phyloP scores from a whole-genome alignment of 1,284 basidiomycete species.

The Papiliotrema laurentii region DNA sequence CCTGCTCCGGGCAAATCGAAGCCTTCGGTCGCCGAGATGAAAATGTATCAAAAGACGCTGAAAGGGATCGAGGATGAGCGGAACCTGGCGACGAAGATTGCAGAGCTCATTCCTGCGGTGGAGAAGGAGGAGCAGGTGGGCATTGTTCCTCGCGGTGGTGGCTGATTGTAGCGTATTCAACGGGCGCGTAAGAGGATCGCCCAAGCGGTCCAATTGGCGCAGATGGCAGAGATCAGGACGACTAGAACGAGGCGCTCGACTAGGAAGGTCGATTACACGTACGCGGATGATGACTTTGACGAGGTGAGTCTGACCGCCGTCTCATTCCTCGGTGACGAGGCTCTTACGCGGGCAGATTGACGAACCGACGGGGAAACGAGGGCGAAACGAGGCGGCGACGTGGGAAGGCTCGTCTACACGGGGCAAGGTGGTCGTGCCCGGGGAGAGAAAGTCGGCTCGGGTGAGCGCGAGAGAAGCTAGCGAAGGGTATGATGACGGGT shows the following conservation, averaged over 20 bases:
- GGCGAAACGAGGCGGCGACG: conserved; percentile 6
- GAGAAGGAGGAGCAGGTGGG: conserved; percentile 43
- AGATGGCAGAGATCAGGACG: conserved; percentile 32
- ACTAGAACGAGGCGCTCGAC: conserved; percentile 38
- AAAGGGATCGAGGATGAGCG: conserved; percentile 35
- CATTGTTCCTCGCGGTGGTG: too few species aligned
- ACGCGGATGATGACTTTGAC: conserved; percentile 20
- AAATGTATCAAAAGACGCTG: conserved; percentile 15
- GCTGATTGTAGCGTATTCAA: conserved; percentile 22
- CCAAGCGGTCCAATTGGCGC: conserved; percentile 18
- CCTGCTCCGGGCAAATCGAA: conserved; percentile 23
- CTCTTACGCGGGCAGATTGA: neutral
- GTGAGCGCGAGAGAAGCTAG: conserved; percentile 7
- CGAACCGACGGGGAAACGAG: conserved; percentile 1
- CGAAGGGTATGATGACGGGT: too few species aligned
- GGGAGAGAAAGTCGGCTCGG: conserved; percentile 35
- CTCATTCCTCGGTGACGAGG: too few species aligned
- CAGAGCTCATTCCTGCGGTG: conserved; percentile 26
- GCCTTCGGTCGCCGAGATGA: conserved; percentile 10
- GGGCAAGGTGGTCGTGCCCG: conserved; percentile 28
- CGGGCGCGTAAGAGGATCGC: conserved; percentile 24
- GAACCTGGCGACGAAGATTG: conserved; percentile 25
- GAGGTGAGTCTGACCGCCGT: conserved; percentile 13
- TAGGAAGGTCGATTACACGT: conserved; percentile 39
- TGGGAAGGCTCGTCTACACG: conserved; percentile 10